phyloP scores from a whole-genome alignment of 2,329 filamentous ascomycete species.

The Graphilbum sp. region DNA sequence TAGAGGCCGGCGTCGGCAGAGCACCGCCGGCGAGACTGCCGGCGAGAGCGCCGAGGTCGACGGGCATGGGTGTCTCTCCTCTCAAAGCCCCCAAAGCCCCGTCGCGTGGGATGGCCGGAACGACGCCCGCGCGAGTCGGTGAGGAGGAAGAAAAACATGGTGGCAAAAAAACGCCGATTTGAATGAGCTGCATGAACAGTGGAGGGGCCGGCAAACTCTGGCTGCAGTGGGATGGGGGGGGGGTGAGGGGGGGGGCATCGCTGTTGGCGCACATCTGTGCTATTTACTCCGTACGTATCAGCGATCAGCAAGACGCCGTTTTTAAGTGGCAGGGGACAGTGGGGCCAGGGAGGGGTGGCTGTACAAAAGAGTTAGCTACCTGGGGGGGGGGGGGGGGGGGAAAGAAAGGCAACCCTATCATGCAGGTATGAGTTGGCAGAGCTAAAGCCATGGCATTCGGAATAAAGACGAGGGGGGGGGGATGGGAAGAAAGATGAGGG shows the following conservation, averaged over 20 bases:
- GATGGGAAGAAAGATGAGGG: not conserved
- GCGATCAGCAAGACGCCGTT: not conserved
- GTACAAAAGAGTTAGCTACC: not conserved
- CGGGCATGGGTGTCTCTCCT: too few species aligned
- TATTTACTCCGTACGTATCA: not conserved
- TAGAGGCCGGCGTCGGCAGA: too few species aligned
- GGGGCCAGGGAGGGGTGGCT: not conserved
- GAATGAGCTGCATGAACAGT: constrained; percentile 29
- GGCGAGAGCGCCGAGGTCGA: too few species aligned
- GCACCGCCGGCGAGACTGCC: too few species aligned
- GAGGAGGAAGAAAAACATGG: constrained; percentile 12
- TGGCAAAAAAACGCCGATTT: not conserved
- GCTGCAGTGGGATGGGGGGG: constrained; percentile 16
- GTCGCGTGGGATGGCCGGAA: too few species aligned
- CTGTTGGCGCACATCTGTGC: not conserved
- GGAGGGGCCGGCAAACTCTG: constrained; percentile 17
- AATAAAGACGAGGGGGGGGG: too few species aligned
- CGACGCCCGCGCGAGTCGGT: constrained; percentile 23
- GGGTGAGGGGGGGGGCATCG: not conserved
- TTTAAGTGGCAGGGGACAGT: too few species aligned
- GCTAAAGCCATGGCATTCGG: not conserved
- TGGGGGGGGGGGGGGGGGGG: constrained; percentile 12
- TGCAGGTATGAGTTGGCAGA: constrained; percentile 65
- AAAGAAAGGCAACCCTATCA: constrained; percentile 21
- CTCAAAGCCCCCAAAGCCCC: constrained; percentile 19